These are phyloP conservation scores for Annulohypoxylon stygium DNA, from an alignment of 495 filamentous ascomycete species.

Conservation along the genomic window DNA sequence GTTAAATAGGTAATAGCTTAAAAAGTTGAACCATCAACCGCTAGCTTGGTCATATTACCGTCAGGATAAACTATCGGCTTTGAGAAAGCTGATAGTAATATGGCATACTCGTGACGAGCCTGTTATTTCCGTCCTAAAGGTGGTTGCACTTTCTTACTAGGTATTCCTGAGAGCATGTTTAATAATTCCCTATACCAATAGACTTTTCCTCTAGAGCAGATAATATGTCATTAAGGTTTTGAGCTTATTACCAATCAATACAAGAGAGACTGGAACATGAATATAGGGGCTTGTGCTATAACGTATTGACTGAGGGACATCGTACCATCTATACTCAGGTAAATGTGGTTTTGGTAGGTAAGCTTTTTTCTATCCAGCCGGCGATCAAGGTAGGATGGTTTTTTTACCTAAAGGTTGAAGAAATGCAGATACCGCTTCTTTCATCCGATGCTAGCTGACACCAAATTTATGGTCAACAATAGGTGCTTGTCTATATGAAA, in stretches of 20 bases:
- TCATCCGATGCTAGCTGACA: too few relatives aligned
- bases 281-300: background rate
- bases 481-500: too few relatives aligned
- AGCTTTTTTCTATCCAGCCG: too few relatives aligned
- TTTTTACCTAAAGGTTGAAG: background rate
- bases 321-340: background rate
- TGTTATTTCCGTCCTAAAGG: background rate
- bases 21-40: too few relatives aligned
- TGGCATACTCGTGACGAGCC: background rate
- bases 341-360: background rate
- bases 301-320: background rate
- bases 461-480: too few relatives aligned
- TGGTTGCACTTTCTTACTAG: background rate
- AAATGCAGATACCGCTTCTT: background rate
- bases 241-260: background rate
- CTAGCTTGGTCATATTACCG: too few relatives aligned
- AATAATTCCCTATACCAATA: background rate
- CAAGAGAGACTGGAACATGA: background rate
- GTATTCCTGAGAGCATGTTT: background rate
- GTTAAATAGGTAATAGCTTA: too few relatives aligned
- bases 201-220: background rate
- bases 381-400: background rate
- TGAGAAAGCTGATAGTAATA: background rate
- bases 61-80: too few relatives aligned
- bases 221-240: background rate